Evolutionary conservation across 768 basidiomycete species (phyloP), one percentile per base, ranked within the genome.

Genomic region (Xerocomellus chrysenteron): DNA sequence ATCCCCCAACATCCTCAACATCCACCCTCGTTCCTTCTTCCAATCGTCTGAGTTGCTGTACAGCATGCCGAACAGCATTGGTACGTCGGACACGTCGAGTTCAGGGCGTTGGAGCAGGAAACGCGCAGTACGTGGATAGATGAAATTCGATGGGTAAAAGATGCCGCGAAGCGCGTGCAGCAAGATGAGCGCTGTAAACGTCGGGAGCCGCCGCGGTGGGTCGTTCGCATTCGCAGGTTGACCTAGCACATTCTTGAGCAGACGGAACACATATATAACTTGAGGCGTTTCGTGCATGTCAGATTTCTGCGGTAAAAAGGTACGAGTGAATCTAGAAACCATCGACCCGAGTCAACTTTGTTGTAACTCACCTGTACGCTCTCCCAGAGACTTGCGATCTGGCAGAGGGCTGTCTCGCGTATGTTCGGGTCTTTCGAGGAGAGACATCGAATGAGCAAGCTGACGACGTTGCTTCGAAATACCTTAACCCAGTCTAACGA

Each of bases 1-100:
- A 57, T 96, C 92, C 0, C 87, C 78, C 39, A 97, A 72, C 70
- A 93, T 91, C 40, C 82, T 79, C 35, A 96, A 74, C 30, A 96
- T 94, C 94, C 94, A 98, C 2, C 79, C 79, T n/a, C 92, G 78
- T 65, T 96, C 93, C 70, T 85, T 88, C 73, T 85, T 88, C 88
- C 91, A 94, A 14, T 87, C 86, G 40, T 90, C 87, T 4, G 77
- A 74, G 21, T 79, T 80, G 62, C 89, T 92, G 68, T 93, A 97
- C 4, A 98, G 76, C 85, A 96, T 87, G 12, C 78, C 78, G 65
- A 92, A 98, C 5, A 99, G 73, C 86, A 98, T 86, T 0, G 96
- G 96, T 0, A 98, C 91, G 65, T 98, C 95, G 1, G 74, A 76
- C 1, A 75, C 74, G 64, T 98, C 95, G 8, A 98, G 74, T 52